These are phyloP conservation scores for Mycena epipterygia DNA, from an alignment of 768 basidiomycete species.

Conservation along the genomic window DNA sequence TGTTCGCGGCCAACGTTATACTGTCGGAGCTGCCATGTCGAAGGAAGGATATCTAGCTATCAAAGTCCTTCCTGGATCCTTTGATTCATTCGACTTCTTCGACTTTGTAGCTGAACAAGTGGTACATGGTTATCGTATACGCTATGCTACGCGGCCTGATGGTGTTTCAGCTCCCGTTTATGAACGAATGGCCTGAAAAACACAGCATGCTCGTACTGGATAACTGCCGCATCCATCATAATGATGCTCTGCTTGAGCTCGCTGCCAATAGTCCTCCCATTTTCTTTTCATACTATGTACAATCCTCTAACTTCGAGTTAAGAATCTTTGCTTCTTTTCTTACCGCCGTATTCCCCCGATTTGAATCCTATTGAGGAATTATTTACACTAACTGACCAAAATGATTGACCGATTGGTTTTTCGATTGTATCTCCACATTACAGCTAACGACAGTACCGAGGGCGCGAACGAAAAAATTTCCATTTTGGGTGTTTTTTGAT, in stretches of 20 bases:
- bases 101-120: slow-evolving; percentile 6
- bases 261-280: neutral
- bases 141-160: neutral
- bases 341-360: neutral
- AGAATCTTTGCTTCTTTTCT: neutral
- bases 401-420: neutral
- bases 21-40: neutral
- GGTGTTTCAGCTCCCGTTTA: neutral
- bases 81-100: slow-evolving; percentile 12
- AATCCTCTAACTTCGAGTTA: neutral
- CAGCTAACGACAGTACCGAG: too few relatives aligned
- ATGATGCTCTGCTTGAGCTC: neutral
- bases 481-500: too few relatives aligned
- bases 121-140: neutral
- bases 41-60: slow-evolving; percentile 8
- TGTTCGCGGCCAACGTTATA: neutral
- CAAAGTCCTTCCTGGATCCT: neutral
- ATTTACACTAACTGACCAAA: neutral
- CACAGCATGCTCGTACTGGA: neutral
- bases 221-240: slow-evolving; percentile 4
- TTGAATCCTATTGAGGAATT: neutral
- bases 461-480: too few relatives aligned
- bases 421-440: neutral
- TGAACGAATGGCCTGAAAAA: slow-evolving; percentile 3
- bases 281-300: neutral